Base-by-base conservation (phyloP, 176 grass and related monocot genomes). In the Themeda triandra region DNA sequence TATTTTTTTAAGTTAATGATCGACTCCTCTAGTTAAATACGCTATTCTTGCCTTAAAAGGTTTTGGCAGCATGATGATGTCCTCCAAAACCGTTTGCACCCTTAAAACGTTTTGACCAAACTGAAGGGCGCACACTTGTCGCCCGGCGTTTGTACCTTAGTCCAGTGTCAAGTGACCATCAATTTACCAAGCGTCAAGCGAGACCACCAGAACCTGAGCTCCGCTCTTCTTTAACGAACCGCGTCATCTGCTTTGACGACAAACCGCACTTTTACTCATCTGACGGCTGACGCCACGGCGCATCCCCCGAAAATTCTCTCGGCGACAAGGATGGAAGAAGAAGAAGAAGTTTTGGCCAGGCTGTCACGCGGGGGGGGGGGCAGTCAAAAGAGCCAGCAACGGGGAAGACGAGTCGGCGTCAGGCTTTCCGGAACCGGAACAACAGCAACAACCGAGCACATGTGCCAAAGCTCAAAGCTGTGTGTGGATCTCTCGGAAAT, bases 1-100 rank as follows among this genome's bases (percentile, higher is more conserved):
- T 42, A 12, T 10, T 42, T 10, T 42, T 42, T 11, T 42, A 6
- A 39, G 37, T 6, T 39, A 42, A 42, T 42, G 40, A 42, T 42
- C 10, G 27, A 67, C 46, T 58, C 51, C 66, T 75, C 58, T 8
- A 41, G 48, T 10, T 86, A 72, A 68, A 29, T 44, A 39, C 46
- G 58, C 48, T 66, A 66, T 66, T n/a, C 86, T 70, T 87, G 86
- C 39, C 79, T 82, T 77, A 11, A 7, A 82, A 83, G 86, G 36
- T 77, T 77, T 71, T 18, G 30, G 37, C 21, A 17, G 39, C 73
- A 87, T 37, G 13, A 69, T 82, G 41, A 24, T 76, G n/a, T n/a
- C n/a, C n/a, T n/a, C n/a, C n/a, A n/a, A n/a, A n/a, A n/a, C n/a
- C n/a, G n/a, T n/a, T n/a, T n/a, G n/a, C n/a, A n/a, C n/a, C n/a